These are phyloP conservation scores for Arachnomyces sp. DNA, from an alignment of 2,329 filamentous ascomycete genomes.

Conservation along the genomic window DNA sequence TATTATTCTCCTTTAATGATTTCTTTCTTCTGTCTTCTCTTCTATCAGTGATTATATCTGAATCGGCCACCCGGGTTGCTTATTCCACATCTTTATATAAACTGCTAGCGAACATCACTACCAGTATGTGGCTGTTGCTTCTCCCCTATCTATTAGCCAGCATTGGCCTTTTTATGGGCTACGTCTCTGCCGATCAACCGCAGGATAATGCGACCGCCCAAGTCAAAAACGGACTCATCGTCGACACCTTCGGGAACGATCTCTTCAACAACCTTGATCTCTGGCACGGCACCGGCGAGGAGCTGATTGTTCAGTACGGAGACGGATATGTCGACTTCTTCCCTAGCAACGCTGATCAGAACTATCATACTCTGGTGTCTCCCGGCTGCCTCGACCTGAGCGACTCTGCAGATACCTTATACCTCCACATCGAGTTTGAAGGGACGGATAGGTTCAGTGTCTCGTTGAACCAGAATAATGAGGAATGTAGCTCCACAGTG, in stretches of 20 bases:
- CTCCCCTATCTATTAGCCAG: too few relatives aligned
- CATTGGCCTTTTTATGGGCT: too few relatives aligned
- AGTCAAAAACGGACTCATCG: slow-evolving; percentile 30
- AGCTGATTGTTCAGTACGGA: slow-evolving; percentile 47
- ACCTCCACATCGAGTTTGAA: slow-evolving; percentile 58
- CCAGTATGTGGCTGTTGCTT: too few relatives aligned
- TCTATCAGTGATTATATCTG: too few relatives aligned
- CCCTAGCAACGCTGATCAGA: slow-evolving; percentile 54
- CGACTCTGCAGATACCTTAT: slow-evolving; percentile 45
- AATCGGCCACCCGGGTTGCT: too few relatives aligned
- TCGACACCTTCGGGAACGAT: slow-evolving; percentile 53
- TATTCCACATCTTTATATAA: too few relatives aligned
- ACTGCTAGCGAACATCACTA: too few relatives aligned
- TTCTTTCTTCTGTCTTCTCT: too few relatives aligned
- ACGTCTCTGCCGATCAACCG: too few relatives aligned
- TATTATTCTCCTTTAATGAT: too few relatives aligned
- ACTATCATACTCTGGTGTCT: slow-evolving; percentile 54
- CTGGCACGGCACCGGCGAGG: slow-evolving; percentile 61
- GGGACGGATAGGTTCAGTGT: slow-evolving; percentile 58
- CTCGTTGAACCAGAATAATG: slow-evolving; percentile 60
- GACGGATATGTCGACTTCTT: slow-evolving; percentile 48
- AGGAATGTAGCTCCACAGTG: slow-evolving; percentile 47
- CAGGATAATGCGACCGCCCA: too few relatives aligned
- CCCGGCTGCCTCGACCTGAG: slow-evolving; percentile 50
- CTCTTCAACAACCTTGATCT: slow-evolving; percentile 53